A percentile compares a stretch with the other conserved stretches of the same genome.
These are phyloP conservation scores for Epichloe hybrida DNA, from an alignment of 2,329 filamentous ascomycete species.

Conservation along the genomic window DNA sequence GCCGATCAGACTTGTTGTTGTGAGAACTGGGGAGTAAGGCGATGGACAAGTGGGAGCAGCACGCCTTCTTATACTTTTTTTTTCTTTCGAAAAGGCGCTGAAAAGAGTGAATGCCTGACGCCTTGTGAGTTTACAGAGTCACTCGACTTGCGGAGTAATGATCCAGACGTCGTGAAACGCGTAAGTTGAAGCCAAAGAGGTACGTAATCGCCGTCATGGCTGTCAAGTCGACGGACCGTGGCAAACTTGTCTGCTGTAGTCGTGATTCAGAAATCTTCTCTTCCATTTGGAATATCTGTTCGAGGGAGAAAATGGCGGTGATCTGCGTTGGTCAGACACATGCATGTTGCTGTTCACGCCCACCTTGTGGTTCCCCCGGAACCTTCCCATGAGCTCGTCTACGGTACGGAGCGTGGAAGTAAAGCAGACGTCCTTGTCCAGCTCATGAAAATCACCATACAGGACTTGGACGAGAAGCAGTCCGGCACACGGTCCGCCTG, in stretches of 20 bases:
- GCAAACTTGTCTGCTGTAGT: not conserved
- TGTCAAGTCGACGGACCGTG: conserved; percentile 12
- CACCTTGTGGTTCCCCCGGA: too few species aligned
- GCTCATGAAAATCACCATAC: too few species aligned
- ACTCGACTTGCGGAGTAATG: not conserved
- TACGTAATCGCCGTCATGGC: conserved; percentile 27
- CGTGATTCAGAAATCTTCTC: conserved; percentile 26
- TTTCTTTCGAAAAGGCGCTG: too few species aligned
- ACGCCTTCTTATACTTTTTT: not conserved
- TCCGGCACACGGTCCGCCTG: too few species aligned
- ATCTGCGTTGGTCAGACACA: not conserved
- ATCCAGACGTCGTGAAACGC: conserved; percentile 26
- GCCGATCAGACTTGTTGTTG: not conserved
- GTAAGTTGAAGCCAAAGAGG: conserved; percentile 28
- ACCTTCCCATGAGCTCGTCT: too few species aligned
- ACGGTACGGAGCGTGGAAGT: too few species aligned
- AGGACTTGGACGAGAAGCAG: too few species aligned
- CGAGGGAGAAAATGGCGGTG: too few species aligned
- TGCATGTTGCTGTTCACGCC: too few species aligned
- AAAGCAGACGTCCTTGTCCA: too few species aligned
- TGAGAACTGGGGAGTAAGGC: not conserved
- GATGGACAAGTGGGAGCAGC: not conserved
- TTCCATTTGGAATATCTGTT: not conserved
- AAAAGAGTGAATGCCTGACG: not conserved
- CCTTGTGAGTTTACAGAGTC: not conserved